Evolutionary conservation across 176 grass and related monocot genomes (phyloP).

Genomic region (Olyra latifolia): DNA sequence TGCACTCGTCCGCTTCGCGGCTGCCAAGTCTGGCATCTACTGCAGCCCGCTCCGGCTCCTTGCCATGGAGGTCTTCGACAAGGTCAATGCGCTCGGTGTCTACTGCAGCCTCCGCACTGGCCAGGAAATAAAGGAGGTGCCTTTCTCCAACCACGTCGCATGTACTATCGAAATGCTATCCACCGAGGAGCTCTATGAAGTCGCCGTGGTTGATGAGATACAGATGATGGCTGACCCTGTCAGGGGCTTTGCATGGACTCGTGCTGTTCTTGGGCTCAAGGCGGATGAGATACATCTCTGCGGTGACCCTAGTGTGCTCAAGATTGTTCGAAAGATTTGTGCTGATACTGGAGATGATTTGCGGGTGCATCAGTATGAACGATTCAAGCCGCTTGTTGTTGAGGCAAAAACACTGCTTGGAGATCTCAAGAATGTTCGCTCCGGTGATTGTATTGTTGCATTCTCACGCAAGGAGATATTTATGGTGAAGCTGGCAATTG

Average conservation of each 20-base stretch:
- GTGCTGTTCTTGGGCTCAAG: conserved; percentile 85
- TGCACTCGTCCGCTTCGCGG: conserved; percentile 65
- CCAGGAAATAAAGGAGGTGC: conserved; percentile 77
- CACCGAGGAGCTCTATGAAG: conserved; percentile 76
- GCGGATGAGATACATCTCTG: conserved; percentile 96
- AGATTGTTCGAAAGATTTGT: conserved; percentile 70
- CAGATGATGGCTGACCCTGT: conserved; percentile 86
- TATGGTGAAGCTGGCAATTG: conserved; percentile 86
- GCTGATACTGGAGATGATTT: conserved; percentile 76
- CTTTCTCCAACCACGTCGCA: conserved; percentile 78
- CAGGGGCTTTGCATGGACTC: conserved; percentile 87
- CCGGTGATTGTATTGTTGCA: conserved; percentile 86
- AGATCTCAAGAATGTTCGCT: conserved; percentile 65
- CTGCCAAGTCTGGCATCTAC: conserved; percentile 67
- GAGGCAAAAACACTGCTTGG: conserved; percentile 83
- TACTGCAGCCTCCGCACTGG: conserved; percentile 93
- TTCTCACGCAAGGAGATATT: conserved; percentile 94
- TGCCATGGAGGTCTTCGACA: conserved; percentile 97
- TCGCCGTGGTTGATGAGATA: conserved; percentile 91
- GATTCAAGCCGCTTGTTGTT: conserved; percentile 91
- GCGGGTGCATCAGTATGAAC: conserved; percentile 67
- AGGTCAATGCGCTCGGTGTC: conserved; percentile 73
- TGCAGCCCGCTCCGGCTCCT: conserved; percentile 97
- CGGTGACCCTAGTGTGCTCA: conserved; percentile 86
- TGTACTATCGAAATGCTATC: conserved; percentile 90